Percentiles rank a stretch among this genome's conserved stretches.
Evolutionary conservation across 176 grass and related monocot genomes (phyloP).

Genomic region (Ananas comosus): DNA sequence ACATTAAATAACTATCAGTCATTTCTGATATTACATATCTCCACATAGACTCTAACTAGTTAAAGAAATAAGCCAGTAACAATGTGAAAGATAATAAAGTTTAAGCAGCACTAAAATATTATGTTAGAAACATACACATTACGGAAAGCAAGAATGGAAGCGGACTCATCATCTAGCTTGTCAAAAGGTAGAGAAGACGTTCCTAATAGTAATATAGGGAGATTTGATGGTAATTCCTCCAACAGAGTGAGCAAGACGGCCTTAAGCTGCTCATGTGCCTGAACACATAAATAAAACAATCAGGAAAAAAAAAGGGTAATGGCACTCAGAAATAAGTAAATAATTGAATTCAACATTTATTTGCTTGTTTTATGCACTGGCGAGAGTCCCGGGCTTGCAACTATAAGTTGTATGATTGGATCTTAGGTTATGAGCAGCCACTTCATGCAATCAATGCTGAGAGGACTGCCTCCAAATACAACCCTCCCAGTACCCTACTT

Average conservation of each 20-base stretch:
- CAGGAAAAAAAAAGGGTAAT: not conserved
- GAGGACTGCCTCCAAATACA: no score
- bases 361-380: no score
- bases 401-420: no score
- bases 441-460: no score
- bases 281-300: slow-evolving; percentile 25
- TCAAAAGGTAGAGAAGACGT: slow-evolving; percentile 62
- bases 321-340: not conserved
- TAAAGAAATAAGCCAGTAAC: no score
- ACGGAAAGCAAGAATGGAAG: slow-evolving; percentile 77
- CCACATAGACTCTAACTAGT: no score
- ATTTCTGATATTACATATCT: no score
- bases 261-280: slow-evolving; percentile 93
- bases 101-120: slow-evolving; percentile 8
- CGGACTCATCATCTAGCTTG: slow-evolving; percentile 69
- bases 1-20: no score
- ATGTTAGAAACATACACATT: slow-evolving; percentile 59
- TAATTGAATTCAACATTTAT: not conserved
- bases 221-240: slow-evolving; percentile 86
- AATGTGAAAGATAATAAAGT: slow-evolving; percentile 1
- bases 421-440: no score
- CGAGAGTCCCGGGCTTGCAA: no score
- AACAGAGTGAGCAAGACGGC: slow-evolving; percentile 83
- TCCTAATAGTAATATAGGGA: slow-evolving; percentile 81
- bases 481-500: no score